These are phyloP conservation scores for Letharia lupina DNA, from an alignment of 495 filamentous ascomycete species.

Conservation along the genomic window DNA sequence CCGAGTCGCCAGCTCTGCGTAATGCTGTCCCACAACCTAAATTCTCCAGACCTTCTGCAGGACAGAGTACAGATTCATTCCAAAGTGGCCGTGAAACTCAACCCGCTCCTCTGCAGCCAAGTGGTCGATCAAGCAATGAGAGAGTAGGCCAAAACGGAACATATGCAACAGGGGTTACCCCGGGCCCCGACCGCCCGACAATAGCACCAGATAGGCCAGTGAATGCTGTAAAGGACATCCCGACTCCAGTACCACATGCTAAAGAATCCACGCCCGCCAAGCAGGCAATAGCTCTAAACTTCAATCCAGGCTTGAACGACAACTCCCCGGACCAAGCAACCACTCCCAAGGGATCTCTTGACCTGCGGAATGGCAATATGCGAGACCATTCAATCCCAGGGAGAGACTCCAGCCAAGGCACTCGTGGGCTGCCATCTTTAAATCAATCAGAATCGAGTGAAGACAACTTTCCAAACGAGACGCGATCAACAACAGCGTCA, in stretches of 20 bases:
- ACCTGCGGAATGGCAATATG: constrained; percentile 3
- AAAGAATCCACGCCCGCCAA: background rate
- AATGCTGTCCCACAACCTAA: constrained; percentile 16
- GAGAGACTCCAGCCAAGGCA: background rate
- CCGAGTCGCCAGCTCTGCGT: constrained; percentile 31
- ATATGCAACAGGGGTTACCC: constrained; percentile 6
- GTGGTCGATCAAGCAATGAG: constrained; percentile 23
- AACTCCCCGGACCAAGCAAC: background rate
- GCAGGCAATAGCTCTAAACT: background rate
- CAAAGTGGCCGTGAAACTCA: constrained; percentile 40
- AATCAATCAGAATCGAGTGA: constrained; percentile 7
- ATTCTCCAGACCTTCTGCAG: constrained; percentile 38
- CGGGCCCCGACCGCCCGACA: background rate
- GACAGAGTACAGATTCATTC: constrained; percentile 49
- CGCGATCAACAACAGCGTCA: constrained; percentile 14
- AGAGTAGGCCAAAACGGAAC: constrained; percentile 20
- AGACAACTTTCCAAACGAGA: constrained; percentile 14
- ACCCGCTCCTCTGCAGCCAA: constrained; percentile 5
- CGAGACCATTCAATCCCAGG: constrained; percentile 1
- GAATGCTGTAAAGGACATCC: constrained; percentile 16
- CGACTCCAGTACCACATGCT: background rate
- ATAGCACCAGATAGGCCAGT: constrained; percentile 12
- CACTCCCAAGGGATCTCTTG: background rate
- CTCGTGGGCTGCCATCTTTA: constrained; percentile 1
- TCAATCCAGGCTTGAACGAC: background rate